Evolutionary conservation across 148 eudicot genomes (phyloP).

Genomic region (Vaccinium vitisidaea): DNA sequence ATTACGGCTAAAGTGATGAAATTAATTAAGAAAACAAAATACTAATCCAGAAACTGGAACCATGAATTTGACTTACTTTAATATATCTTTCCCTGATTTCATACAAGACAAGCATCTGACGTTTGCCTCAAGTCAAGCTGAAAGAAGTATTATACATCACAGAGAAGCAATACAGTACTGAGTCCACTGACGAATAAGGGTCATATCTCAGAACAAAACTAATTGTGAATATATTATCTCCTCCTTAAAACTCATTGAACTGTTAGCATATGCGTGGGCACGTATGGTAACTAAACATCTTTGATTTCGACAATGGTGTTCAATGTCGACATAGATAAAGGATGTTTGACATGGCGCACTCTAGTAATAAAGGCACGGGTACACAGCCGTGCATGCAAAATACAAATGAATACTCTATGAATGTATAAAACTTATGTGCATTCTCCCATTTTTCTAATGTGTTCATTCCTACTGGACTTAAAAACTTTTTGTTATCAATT

Average conservation of each 20-base stretch:
- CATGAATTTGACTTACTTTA: background rate
- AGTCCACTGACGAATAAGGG: background rate
- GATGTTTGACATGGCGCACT: background rate
- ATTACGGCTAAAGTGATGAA: background rate
- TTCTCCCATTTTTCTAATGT: background rate
- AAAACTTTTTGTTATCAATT: background rate
- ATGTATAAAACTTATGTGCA: background rate
- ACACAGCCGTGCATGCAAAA: background rate
- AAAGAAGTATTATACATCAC: background rate
- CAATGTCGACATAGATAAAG: background rate
- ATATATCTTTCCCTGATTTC: background rate
- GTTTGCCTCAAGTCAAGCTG: constrained; percentile 2
- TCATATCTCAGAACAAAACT: background rate
- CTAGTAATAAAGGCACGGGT: background rate
- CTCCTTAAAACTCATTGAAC: background rate
- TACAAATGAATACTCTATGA: background rate
- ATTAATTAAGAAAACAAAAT: constrained; percentile 2
- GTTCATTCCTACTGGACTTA: background rate
- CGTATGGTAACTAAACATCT: background rate
- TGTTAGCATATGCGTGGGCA: background rate
- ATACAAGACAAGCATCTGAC: background rate
- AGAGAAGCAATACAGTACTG: background rate
- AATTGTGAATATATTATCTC: background rate
- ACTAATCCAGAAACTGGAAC: background rate
- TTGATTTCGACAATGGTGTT: background rate